phyloP scores from a whole-genome alignment of 306 rosid genomes.

The Quercus berberidifolia region DNA sequence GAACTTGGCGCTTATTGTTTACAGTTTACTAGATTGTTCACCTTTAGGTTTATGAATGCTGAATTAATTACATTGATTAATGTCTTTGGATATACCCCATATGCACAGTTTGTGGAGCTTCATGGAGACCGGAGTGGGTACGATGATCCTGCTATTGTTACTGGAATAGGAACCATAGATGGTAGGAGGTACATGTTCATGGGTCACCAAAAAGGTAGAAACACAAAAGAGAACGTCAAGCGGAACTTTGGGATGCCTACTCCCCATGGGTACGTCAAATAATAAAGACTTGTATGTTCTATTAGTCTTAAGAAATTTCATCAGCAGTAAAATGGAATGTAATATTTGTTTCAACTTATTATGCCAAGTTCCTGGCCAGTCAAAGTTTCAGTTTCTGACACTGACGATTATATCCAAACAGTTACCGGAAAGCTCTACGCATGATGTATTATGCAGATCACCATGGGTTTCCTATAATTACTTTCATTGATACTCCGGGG shows the following conservation, averaged over 20 bases:
- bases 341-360: conserved; percentile 4
- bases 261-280: conserved; percentile 83
- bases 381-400: conserved; percentile 10
- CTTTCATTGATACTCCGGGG: conserved; percentile 96
- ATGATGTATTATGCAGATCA: conserved; percentile 92
- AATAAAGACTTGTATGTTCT: conserved; percentile 1
- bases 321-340: conserved; percentile 16
- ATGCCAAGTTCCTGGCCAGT: conserved; percentile 2
- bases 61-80: conserved; percentile 8
- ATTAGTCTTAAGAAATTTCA: conserved; percentile 2
- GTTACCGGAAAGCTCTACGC: conserved; percentile 92
- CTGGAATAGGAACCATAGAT: conserved; percentile 87
- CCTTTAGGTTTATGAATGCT: conserved; percentile 17
- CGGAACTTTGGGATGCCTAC: conserved; percentile 99
- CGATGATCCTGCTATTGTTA: conserved; percentile 96
- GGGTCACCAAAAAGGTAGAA: conserved; percentile 98
- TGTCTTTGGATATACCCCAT: conserved; percentile 14
- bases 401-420: conserved; percentile 37
- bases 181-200: conserved; percentile 85
- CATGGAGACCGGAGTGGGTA: conserved; percentile 97
- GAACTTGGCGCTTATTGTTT: conserved; percentile 13
- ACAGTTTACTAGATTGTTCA: conserved; percentile 12
- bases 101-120: conserved; percentile 83
- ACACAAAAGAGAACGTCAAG: conserved; percentile 85
- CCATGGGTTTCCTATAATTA: conserved; percentile 80